Evolutionary conservation across 2,329 filamentous ascomycete genomes (phyloP).

Genomic region (Xylariaceae sp.): DNA sequence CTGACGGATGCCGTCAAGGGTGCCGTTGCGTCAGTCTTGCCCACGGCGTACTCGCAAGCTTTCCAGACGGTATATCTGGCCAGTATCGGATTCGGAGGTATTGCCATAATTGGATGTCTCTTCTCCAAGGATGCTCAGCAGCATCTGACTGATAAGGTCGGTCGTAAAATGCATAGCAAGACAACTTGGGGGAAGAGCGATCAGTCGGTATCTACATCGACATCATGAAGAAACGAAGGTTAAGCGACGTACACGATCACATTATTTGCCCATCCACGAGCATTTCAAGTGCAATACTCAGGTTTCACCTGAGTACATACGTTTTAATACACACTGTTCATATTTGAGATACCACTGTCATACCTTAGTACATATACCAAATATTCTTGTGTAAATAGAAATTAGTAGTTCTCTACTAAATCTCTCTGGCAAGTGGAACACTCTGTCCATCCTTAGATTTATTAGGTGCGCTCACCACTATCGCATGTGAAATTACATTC

Average conservation of each 20-base stretch:
- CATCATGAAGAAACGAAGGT: background rate
- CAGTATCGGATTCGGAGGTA: constrained; percentile 42
- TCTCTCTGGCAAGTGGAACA: too few species aligned
- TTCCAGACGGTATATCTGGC: constrained; percentile 46
- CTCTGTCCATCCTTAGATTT: too few species aligned
- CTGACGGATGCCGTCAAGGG: constrained; percentile 37
- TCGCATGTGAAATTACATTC: too few species aligned
- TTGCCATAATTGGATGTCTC: constrained; percentile 41
- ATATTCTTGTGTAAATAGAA: too few species aligned
- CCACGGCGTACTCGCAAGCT: constrained; percentile 42
- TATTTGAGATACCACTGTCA: background rate
- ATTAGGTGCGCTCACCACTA: too few species aligned
- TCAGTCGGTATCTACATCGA: constrained; percentile 4
- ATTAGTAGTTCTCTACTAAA: too few species aligned
- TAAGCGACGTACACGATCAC: background rate
- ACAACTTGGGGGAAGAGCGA: constrained; percentile 12
- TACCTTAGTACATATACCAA: too few species aligned
- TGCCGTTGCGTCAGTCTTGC: constrained; percentile 37
- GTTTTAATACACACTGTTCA: background rate
- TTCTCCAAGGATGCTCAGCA: constrained; percentile 41
- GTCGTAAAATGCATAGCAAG: constrained; percentile 38
- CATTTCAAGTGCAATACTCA: background rate
- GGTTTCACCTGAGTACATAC: background rate
- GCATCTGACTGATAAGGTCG: constrained; percentile 39
- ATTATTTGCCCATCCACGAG: background rate